A percentile compares a stretch with the other conserved stretches of the same genome.
phyloP scores from a whole-genome alignment of 2,329 filamentous ascomycete species.

The Leptodontidium sp. region DNA sequence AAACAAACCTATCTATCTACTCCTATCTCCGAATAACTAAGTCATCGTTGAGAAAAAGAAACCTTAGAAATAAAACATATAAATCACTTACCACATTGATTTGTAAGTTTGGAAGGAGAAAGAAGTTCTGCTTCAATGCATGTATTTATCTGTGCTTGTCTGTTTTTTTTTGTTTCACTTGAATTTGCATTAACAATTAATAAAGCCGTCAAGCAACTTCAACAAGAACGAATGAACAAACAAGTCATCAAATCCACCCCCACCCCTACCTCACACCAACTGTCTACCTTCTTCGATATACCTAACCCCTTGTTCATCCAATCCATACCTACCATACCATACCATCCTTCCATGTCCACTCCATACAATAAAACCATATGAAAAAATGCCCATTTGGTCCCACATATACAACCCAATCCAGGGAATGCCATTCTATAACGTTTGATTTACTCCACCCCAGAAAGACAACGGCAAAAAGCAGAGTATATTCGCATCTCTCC shows the following conservation, averaged over 20 bases:
- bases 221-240: constrained; percentile 1
- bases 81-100: no score
- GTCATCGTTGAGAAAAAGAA: no score
- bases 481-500: neutral
- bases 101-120: no score
- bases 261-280: neutral
- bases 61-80: no score
- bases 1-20: no score
- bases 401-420: constrained; percentile 5
- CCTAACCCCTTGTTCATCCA: neutral
- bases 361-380: neutral
- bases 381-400: constrained; percentile 7
- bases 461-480: neutral
- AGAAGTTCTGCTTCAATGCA: neutral
- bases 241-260: neutral
- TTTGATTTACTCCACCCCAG: constrained; percentile 6
- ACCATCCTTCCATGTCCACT: neutral
- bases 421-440: constrained; percentile 17
- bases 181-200: constrained; percentile 15
- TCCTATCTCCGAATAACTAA: no score
- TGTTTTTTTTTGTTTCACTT: neutral
- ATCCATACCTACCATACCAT: neutral
- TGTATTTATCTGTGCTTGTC: neutral
- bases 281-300: neutral
- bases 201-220: neutral